Evolutionary conservation across 192 early-diverging fungal genomes (phyloP), one percentile per base, ranked within the genome.

Genomic region (Backusella psychrophila): DNA sequence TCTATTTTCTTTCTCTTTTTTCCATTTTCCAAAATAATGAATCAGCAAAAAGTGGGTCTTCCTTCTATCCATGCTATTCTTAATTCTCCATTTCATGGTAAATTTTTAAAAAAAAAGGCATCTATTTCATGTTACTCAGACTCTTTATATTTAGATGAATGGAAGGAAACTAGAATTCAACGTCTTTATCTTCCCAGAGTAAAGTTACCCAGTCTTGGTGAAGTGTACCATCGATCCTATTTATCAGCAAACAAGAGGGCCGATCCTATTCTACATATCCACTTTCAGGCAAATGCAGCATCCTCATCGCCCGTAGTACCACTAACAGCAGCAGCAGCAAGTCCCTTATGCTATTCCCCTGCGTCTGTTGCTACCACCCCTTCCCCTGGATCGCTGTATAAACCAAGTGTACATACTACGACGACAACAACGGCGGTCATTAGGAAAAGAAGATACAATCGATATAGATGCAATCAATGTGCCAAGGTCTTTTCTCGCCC

Each of bases 401-500:
- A 59, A 59, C 66, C 38, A 33, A n/a, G 33, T 36, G 29, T 44
- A 71, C 70, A 71, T 71, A 29, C 70, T 29, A 17, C 23, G 38
- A 39, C 38, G 26, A 44, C 36, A 12, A n/a, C 36, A 29, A 15
- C 36, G 39, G n/a, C 38, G 12, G 23, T 42, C 7, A 39, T 21
- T 21, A 71, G 41, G 42, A 71, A 26, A 39, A 71, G 42, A 42
- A 26, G 66, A n/a, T 38, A 68, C 21, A 86, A 86, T 68, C 82
- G 85, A 44, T 92, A 91, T 73, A 80, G 83, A 68, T 93, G 91
- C 63, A 75, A 82, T 17, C 82, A 81, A 31, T 94, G 93, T 68
- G 46, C 77, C 29, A 94, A 93, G 56, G 71, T 72, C 17, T 94
- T 94, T 63, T 86, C 91, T 3, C 86, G 93, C 31, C 93, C 93